phyloP scores from a whole-genome alignment of 176 grass and related monocot species.

The Tuctoria greenei region DNA sequence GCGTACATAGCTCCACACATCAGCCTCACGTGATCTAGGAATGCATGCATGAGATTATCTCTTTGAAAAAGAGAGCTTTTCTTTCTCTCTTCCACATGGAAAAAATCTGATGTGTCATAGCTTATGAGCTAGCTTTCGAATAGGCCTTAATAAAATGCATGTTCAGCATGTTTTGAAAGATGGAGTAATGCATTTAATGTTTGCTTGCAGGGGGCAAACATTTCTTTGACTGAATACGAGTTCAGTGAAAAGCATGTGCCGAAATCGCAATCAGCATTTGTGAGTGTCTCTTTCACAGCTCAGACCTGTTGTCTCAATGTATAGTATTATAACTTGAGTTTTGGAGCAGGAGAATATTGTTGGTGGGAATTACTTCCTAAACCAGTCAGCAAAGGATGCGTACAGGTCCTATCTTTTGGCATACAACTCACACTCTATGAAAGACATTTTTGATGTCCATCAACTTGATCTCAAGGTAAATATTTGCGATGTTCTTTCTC shows the following conservation, averaged over 20 bases:
- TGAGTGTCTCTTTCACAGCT: conserved; percentile 28
- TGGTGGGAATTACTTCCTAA: conserved; percentile 72
- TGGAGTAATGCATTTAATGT: conserved; percentile 12
- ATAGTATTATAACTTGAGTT: conserved; percentile 12
- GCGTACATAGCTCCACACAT: too few relatives aligned
- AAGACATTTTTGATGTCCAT: conserved; percentile 79
- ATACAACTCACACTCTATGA: conserved; percentile 86
- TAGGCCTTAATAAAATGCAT: neutral
- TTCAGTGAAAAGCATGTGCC: conserved; percentile 65
- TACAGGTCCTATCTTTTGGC: conserved; percentile 78
- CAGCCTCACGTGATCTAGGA: too few relatives aligned
- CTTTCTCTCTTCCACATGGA: too few relatives aligned
- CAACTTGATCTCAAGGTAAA: conserved; percentile 83
- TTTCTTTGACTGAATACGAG: conserved; percentile 71
- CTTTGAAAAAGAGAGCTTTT: too few relatives aligned
- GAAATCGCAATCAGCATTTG: conserved; percentile 66
- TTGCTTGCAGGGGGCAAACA: conserved; percentile 70
- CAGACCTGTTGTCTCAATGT: neutral
- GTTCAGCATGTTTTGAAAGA: neutral
- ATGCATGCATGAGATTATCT: too few relatives aligned
- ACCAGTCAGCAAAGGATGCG: conserved; percentile 80
- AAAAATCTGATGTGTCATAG: too few relatives aligned
- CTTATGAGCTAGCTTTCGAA: too few relatives aligned
- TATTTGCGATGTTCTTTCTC: neutral
- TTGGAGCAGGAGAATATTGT: conserved; percentile 71